Evolutionary conservation across 257 asterid species (phyloP).

Genomic region (Verbascum thapsus): DNA sequence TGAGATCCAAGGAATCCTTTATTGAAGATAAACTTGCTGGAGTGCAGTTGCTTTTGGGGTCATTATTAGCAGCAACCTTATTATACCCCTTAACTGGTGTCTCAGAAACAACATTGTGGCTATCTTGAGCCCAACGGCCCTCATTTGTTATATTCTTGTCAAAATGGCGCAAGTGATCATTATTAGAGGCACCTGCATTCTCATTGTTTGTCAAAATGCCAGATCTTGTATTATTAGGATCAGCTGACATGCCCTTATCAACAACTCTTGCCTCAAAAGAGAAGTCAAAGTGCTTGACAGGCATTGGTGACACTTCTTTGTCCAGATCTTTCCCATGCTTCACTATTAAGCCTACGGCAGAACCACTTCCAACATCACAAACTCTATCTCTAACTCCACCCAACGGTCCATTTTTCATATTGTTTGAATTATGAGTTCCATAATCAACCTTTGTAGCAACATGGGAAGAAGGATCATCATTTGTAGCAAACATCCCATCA

Average conservation of each 20-base stretch:
- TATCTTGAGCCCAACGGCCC: conserved; percentile 34
- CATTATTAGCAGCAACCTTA: conserved; percentile 34
- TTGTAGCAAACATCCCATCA: conserved; percentile 69
- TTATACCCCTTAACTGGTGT: conserved; percentile 43
- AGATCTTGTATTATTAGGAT: conserved; percentile 35
- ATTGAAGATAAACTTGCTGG: conserved; percentile 60
- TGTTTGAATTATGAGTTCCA: conserved; percentile 42
- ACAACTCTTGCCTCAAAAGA: conserved; percentile 52
- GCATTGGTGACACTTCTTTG: conserved; percentile 78
- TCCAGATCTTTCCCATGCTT: conserved; percentile 53
- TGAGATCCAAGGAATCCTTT: conserved; percentile 68
- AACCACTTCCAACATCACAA: conserved; percentile 40
- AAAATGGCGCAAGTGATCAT: conserved; percentile 27
- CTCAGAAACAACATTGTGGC: conserved; percentile 35
- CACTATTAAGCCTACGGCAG: conserved; percentile 43
- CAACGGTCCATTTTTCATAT: conserved; percentile 37
- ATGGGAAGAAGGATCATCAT: conserved; percentile 44
- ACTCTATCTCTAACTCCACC: conserved; percentile 30
- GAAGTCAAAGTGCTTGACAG: conserved; percentile 94
- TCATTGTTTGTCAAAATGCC: conserved; percentile 34
- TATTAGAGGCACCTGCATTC: conserved; percentile 35
- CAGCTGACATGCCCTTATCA: conserved; percentile 37
- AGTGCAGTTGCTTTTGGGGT: conserved; percentile 48
- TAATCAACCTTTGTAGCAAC: conserved; percentile 41
- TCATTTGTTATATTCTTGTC: conserved; percentile 33